Base-by-base conservation (phyloP, 441 rosid genomes). In the Rhodomyrtus psidioides region DNA sequence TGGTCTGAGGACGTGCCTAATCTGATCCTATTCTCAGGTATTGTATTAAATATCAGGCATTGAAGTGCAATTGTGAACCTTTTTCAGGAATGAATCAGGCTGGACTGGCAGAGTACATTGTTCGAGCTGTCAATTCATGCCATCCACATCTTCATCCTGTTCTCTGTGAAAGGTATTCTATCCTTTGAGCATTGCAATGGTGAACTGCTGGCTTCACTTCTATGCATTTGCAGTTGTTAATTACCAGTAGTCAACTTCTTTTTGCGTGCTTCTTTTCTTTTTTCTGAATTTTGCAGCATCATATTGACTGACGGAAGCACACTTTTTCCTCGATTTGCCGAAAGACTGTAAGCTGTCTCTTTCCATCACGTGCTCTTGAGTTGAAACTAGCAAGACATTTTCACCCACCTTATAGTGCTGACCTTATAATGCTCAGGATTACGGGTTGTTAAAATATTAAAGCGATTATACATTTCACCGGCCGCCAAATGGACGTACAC, bases 221-320 rank as follows among this genome's bases (percentile, higher is more conserved):
- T 7, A 51, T 82, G 56, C 83, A 16, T 34, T 65, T 5, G 24
- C 49, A 65, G 9, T 65, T 34, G 76, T 5, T 19, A 17, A 65
- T 34, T 30, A 34, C 76, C 76, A 30, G 24, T 30, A 28, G 74
- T 16, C 28, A 60, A 60, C 75, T 44, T 44, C 53, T 88, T 65
- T 83, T 55, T 24, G 55, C 75, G 81, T 89, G 56, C 54, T 54
- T 44, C 84, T 87, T 82, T 34, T 88, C 59, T 82, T 39, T 87
- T 85, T 84, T 84, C 88, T 65, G 46, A 65, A 83, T 70, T 88
- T 84, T 53, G 87, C 95, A 96, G 98, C 92, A 95, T 95, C 60
- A 94, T 97, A 86, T 90, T 95, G 86, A 95, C 98, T 30, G 98
- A 98, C 83, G 99, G 99, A 85, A 97, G 98, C 92, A 93, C 96